Evolutionary conservation across 2,329 filamentous ascomycete genomes (phyloP).

Genomic region (Fusarium hainanense): DNA sequence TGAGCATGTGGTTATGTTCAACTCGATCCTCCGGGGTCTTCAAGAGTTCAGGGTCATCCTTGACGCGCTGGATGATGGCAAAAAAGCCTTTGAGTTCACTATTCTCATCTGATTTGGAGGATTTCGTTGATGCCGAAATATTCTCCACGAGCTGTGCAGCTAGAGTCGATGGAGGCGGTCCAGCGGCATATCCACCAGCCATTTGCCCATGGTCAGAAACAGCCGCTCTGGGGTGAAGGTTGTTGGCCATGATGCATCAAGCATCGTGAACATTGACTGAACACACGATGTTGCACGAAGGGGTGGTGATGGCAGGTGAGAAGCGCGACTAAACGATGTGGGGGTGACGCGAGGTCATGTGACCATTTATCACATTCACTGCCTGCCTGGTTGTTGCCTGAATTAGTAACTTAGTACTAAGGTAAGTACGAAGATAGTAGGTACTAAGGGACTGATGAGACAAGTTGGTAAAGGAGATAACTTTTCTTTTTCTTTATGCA

Average conservation of each 20-base stretch:
- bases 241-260: constrained; percentile 46
- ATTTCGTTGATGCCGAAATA: constrained; percentile 73
- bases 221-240: constrained; percentile 34
- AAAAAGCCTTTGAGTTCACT: constrained; percentile 80
- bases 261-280: constrained; percentile 40
- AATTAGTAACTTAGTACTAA: no score
- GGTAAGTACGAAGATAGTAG: neutral
- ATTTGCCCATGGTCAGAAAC: constrained; percentile 31
- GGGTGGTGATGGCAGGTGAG: neutral
- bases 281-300: constrained; percentile 11
- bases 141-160: constrained; percentile 89
- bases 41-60: constrained; percentile 64
- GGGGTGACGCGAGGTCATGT: constrained; percentile 43
- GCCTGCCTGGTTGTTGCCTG: neutral
- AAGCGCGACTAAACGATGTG: constrained; percentile 36
- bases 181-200: constrained; percentile 32
- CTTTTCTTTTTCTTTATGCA: neutral
- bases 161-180: constrained; percentile 79
- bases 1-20: constrained; percentile 84
- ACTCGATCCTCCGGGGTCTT: constrained; percentile 73
- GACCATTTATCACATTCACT: constrained; percentile 1
- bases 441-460: neutral
- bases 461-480: neutral
- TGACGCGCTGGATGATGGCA: constrained; percentile 64
- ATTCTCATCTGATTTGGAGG: constrained; percentile 72